Base-by-base conservation (phyloP, 768 basidiomycete genomes). In the Roridomyces roridus region DNA sequence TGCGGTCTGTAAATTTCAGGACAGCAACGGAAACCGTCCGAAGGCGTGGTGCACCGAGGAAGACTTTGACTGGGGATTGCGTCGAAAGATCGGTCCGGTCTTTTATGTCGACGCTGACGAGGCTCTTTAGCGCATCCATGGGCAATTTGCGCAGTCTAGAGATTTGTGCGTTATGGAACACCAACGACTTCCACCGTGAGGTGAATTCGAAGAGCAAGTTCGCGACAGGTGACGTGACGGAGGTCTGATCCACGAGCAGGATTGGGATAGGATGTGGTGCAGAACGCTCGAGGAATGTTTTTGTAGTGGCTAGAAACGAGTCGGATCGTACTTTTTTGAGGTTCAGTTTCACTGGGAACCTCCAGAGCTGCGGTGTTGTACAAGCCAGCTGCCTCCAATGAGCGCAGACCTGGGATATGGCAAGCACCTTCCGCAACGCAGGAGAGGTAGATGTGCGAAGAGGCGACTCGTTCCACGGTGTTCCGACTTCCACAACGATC, bases 371-470 rank as follows among this genome's bases (percentile, higher is more conserved):
- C 5, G 57, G 57, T 1, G 49, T 51, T 5, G 34, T 57, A 9
- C 9, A 20, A 17, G 29, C 57, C 9, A 58, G 15, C 12, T 42
- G 50, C 15, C 50, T 41, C 57, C 57, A 59, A 40, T 59, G 28
- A 2, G 40, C 57, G 41, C 40, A 59, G 4, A 48, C 57, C 12
- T 29, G 28, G 23, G 34, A 52, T 12, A 58, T 2, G 5, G 3
- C 11, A 7, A 51, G 37, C 18, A 37, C 44, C 0, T 11, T 12
- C 6, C 34, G 17, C 20, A 29, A 6, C n/a, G n/a, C n/a, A n/a
- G n/a, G n/a, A n/a, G n/a, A n/a, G n/a, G n/a, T n/a, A n/a, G n/a
- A n/a, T n/a, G n/a, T n/a, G n/a, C n/a, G n/a, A n/a, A n/a, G n/a
- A n/a, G n/a, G n/a, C n/a, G n/a, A n/a, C n/a, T n/a, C n/a, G n/a